Percentiles rank a stretch among this genome's conserved stretches.
Evolutionary conservation across 768 basidiomycete species (phyloP).

Genomic region (Pisolithus sp.): DNA sequence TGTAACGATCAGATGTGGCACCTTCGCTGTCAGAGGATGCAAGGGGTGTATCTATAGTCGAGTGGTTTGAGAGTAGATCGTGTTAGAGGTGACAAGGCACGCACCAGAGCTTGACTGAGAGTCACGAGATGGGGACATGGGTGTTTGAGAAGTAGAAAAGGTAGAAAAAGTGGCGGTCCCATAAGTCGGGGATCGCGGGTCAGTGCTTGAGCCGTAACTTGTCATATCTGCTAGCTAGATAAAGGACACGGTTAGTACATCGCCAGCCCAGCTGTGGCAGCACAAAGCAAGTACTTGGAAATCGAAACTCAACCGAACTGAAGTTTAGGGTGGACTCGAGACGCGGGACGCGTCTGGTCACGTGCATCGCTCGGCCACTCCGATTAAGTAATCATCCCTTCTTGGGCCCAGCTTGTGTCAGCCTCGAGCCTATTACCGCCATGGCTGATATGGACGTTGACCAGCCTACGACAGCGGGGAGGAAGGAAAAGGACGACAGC

Average conservation of each 20-base stretch:
- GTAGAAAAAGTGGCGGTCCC: constrained; percentile 55
- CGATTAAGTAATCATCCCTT: constrained; percentile 5
- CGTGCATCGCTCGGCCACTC: constrained; percentile 25
- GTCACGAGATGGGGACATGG: constrained; percentile 54
- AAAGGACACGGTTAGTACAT: constrained; percentile 22
- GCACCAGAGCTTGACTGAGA: constrained; percentile 53
- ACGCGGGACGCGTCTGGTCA: constrained; percentile 34
- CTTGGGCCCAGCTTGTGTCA: background rate
- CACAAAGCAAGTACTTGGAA: constrained; percentile 9
- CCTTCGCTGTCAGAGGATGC: constrained; percentile 43
- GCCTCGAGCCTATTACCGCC: constrained; percentile 1
- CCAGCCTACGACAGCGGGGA: constrained; percentile 28
- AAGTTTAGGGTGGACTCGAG: constrained; percentile 32
- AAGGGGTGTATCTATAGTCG: constrained; percentile 36
- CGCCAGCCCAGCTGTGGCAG: constrained; percentile 3
- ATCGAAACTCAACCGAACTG: constrained; percentile 21
- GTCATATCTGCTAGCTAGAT: constrained; percentile 27
- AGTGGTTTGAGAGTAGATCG: constrained; percentile 2
- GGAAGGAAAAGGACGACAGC: constrained; percentile 46
- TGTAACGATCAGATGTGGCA: constrained; percentile 39
- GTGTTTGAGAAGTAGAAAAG: constrained; percentile 45
- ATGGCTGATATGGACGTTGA: constrained; percentile 77
- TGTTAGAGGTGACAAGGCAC: constrained; percentile 9
- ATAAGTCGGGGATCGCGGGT: constrained; percentile 55
- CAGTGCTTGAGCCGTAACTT: constrained; percentile 31